Conservation (phyloP, 2,329 filamentous ascomycete genomes). For the Phialemonium atrogriseum region DNA sequence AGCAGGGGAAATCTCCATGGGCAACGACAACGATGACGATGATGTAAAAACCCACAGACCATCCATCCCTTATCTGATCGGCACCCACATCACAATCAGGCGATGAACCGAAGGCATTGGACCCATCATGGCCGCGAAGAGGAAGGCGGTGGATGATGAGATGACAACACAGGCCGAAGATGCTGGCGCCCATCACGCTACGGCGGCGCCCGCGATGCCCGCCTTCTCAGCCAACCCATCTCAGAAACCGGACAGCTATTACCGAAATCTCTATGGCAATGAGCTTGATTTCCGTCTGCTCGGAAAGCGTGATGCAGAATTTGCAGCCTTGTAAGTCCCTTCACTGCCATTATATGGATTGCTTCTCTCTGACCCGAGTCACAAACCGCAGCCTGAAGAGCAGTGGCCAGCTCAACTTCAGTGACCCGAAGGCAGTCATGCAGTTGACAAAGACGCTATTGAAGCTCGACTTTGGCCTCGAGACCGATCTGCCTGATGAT, state of each 20-base stretch:
- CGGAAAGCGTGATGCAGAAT: conserved; percentile 29
- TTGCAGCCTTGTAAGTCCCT: conserved; percentile 30
- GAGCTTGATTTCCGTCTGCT: conserved; percentile 36
- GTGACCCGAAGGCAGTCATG: conserved; percentile 66
- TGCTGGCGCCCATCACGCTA: no score
- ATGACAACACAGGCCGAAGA: no score
- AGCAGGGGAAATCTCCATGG: no score
- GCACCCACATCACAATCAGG: no score
- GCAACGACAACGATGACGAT: no score
- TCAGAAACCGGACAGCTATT: conserved; percentile 18
- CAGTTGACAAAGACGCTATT: conserved; percentile 76
- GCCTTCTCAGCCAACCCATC: background rate
- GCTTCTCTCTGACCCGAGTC: background rate
- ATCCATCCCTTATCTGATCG: no score
- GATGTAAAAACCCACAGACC: no score
- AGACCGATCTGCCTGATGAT: conserved; percentile 63
- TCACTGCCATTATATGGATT: background rate
- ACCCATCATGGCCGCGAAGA: conserved; percentile 14
- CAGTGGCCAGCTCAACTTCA: conserved; percentile 63
- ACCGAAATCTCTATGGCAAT: conserved; percentile 29
- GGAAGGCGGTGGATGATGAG: conserved; percentile 11
- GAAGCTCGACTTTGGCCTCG: conserved; percentile 63
- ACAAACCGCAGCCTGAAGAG: conserved; percentile 22
- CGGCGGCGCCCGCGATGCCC: no score
- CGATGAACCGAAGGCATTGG: no score